phyloP scores from a whole-genome alignment of 2,329 filamentous ascomycete species.

The Aspergillus amoenus region DNA sequence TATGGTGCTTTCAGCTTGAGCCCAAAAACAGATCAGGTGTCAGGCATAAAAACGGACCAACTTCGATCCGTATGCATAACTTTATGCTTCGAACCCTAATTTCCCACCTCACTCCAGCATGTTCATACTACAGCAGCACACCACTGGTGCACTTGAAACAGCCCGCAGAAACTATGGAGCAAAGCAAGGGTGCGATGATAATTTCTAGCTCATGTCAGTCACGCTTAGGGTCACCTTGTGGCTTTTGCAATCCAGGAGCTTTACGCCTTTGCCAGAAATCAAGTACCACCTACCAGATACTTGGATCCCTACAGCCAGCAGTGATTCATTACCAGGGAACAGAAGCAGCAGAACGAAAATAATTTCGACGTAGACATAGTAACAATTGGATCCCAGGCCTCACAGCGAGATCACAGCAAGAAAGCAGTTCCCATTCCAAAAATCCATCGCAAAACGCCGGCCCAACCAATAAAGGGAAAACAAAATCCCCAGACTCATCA shows the following conservation, averaged over 20 bases:
- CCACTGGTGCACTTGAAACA: too few relatives aligned
- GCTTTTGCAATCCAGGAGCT: too few relatives aligned
- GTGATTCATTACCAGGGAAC: not conserved
- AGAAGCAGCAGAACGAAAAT: not conserved
- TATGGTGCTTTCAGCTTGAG: not conserved
- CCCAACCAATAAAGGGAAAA: conserved; percentile 29
- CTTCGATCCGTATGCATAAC: not conserved
- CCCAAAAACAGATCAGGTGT: not conserved
- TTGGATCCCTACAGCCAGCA: too few relatives aligned
- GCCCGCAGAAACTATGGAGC: not conserved
- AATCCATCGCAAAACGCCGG: conserved; percentile 40
- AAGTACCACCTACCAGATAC: not conserved
- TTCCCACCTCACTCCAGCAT: not conserved
- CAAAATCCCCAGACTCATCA: conserved; percentile 23
- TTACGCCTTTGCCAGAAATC: not conserved
- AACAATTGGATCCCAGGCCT: conserved; percentile 23
- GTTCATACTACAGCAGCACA: too few relatives aligned
- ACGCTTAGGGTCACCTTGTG: too few relatives aligned
- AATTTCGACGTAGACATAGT: conserved; percentile 5
- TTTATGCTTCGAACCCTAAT: conserved; percentile 1
- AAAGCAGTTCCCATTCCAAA: conserved; percentile 28
- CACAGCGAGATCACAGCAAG: conserved; percentile 18
- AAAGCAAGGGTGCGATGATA: too few relatives aligned
- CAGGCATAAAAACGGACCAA: not conserved
- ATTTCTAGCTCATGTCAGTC: too few relatives aligned